Evolutionary conservation across 2,329 filamentous ascomycete genomes (phyloP).

Genomic region (Cercospora sp.): DNA sequence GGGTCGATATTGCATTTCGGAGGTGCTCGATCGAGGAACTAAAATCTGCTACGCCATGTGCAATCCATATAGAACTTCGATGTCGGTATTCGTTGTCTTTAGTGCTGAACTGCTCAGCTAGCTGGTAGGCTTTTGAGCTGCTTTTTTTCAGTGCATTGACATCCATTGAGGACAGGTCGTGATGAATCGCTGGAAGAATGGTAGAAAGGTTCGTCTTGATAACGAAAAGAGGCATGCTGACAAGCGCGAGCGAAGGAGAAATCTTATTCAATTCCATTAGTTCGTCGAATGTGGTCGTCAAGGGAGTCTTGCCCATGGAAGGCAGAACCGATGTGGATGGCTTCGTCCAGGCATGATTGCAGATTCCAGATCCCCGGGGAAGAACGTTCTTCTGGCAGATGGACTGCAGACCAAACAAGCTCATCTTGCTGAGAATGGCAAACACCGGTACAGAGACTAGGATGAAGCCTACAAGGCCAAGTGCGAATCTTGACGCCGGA

Average conservation of each 20-base stretch:
- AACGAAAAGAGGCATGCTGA: slow-evolving; percentile 17
- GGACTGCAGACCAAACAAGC: slow-evolving; percentile 1
- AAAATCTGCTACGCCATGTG: slow-evolving; percentile 7
- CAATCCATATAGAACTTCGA: background rate
- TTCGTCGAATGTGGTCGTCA: slow-evolving; percentile 12
- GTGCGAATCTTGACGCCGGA: background rate
- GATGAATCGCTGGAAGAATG: slow-evolving; percentile 4
- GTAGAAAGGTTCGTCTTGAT: slow-evolving; percentile 14
- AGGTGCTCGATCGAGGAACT: background rate
- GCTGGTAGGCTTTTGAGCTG: background rate
- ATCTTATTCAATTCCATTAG: slow-evolving; percentile 12
- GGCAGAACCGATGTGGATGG: background rate
- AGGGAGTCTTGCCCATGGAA: background rate
- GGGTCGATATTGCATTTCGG: background rate
- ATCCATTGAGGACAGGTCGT: background rate
- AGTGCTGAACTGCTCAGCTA: slow-evolving; percentile 13
- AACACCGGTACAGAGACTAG: background rate
- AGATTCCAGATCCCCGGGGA: background rate
- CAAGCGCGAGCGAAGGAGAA: slow-evolving; percentile 13
- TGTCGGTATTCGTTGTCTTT: slow-evolving; percentile 13
- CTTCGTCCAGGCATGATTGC: slow-evolving; percentile 8
- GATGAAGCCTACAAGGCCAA: too few relatives aligned
- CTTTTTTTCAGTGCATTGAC: background rate
- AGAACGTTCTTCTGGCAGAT: background rate
- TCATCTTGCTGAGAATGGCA: background rate